Base-by-base conservation (phyloP, 768 basidiomycete species). In the Boletus rubropictus region DNA sequence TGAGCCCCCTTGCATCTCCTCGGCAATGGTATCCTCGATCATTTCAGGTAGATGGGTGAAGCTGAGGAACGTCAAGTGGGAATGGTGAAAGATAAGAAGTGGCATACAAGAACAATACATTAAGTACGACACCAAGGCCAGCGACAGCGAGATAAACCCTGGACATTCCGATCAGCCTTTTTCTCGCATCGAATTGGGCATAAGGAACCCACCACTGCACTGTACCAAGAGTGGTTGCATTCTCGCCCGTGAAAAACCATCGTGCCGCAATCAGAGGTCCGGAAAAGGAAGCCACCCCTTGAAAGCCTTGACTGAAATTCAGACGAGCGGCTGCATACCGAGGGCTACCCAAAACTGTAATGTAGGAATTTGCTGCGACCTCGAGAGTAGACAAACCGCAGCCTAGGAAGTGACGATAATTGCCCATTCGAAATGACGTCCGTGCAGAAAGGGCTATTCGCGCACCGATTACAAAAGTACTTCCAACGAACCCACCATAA, bases 281-380 rank as follows among this genome's bases (percentile, higher is more conserved):
- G 8, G 78, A 72, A 60, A 88, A 86, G 4, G 80, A 79, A 0
- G 86, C 85, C 35, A 89, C 70, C 20, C 85, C 86, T 58, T 86
- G 84, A 70, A 84, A 86, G 4, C 83, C 82, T 67, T 89, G 87
- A 50, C 83, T 84, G 63, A 88, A 84, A 62, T 86, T 87, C 42
- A 89, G 73, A 24, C 86, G 75, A 56, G 83, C 80, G 12, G 84
- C 83, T 39, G 85, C 85, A 61, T 82, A 81, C 56, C 80, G 79
- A 22, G 80, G 81, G 3, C 77, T 70, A 36, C 83, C 82, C 41
- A 86, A 68, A 29, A 86, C 81, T 15, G 84, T 66, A 52, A 87
- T 83, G 65, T 88, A 86, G n/a, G 84, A 84, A 66, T 89, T 89
- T 35, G 86, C 86, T 1, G 85, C 80, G 15, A 85, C 83, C 64